Evolutionary conservation across 805 yeast species (phyloP), one percentile per base, ranked within the genome.

Genomic region (Myxozyma sirexii): DNA sequence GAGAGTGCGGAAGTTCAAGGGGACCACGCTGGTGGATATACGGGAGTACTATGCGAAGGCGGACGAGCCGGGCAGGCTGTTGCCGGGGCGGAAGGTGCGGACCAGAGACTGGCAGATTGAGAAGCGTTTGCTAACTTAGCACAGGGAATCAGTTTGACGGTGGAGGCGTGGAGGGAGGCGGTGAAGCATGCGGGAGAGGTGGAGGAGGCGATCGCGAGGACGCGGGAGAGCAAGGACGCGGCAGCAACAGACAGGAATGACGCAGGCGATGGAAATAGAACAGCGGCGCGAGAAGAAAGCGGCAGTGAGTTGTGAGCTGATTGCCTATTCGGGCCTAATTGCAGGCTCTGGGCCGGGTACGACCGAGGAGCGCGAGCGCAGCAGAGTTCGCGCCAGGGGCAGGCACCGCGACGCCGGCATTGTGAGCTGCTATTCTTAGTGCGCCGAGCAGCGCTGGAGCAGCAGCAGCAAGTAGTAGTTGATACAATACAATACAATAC

Each of bases 81-180:
- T 80, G 60, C 98, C 98, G 0, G 96, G 96, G 0, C 86, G 84
- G 69, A 92, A 92, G 74, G 86, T 76, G 62, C 53, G 76, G 21
- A n/a, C 15, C 23, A 19, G 13, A 24, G 17, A 6, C 2, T 15
- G 10, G 37, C n/a, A 19, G 15, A 15, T 15, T 29, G 19, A 42
- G 24, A 19, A 26, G 8, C 68, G 74, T 72, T 21, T 24, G 48
- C 44, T 41, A n/a, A 41, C 7, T 17, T n/a, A n/a, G 12, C 19
- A 19, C 31, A 70, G 72, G 75, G 75, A 1, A 72, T 72, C 27
- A 67, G 75, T 38, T 58, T 72, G 54, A 66, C 67, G 10, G 59
- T 50, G 23, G 71, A 65, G 1, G 56, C 45, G 19, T 72, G 74
- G 72, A 53, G 53, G 12, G 60, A 54, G 49, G 62, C 71, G 12